Evolutionary conservation across 805 yeast genomes (phyloP), one percentile per base, ranked within the genome.

Genomic region (Metschnikowia gelsemii): DNA sequence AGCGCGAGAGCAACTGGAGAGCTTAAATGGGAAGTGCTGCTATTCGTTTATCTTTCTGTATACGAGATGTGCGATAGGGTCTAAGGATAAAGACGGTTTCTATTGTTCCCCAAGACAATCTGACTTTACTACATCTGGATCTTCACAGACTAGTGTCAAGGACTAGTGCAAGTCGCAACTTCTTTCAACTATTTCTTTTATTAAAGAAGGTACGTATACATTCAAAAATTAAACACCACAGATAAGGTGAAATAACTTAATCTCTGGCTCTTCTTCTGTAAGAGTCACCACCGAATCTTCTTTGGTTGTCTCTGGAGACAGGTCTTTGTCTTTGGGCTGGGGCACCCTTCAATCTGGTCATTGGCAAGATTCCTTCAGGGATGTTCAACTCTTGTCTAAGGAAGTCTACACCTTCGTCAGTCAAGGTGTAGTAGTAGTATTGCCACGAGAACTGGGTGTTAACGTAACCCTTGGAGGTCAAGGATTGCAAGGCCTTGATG

Each of bases 361-460:
- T 83, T 71, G 99, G 99, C 75, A 89, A 91, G 73, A 93, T 85
- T 78, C 89, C 95, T 76, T 87, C 95, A 78, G 99, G 99, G 66
- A 93, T 82, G 84, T 90, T 89, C 75, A 93, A 85, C 87, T 89
- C 93, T 72, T 87, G 89, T 80, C 97, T 87, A 70, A 93, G 85
- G 86, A 79, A 93, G 71, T 89, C 96, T 58, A 93, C 91, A 84
- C 99, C 99, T 78, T 87, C 96, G 72, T 93, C 98, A 72, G 98
- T 93, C 72, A 93, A 86, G 81, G 99, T 88, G 95, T 93, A 93
- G 96, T 93, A 93, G 81, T 93, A 93, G 84, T 88, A 88, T 84
- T 90, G 97, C 99, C 99, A 93, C 68, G 98, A 91, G 85, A 91
- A 93, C 79, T 89, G 98, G 65, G 99, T 93, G 87, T 91, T 89